These are phyloP conservation scores for Candida maesae DNA, from an alignment of 805 yeast genomes.

Conservation along the genomic window DNA sequence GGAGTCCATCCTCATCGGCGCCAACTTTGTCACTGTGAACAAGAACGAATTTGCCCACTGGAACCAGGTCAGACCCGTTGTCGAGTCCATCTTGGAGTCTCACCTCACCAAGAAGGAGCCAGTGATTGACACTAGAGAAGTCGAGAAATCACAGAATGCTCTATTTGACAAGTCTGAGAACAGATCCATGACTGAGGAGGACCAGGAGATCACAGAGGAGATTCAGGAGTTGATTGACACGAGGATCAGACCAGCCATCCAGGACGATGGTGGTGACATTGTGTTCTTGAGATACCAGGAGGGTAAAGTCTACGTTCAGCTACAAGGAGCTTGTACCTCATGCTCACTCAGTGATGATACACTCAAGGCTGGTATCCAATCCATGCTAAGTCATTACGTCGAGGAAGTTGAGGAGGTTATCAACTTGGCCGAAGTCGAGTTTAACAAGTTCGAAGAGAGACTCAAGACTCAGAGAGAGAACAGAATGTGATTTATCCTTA, in stretches of 20 bases:
- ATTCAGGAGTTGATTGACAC: constrained; percentile 91
- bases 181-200: constrained; percentile 46
- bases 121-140: constrained; percentile 18
- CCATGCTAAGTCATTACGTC: constrained; percentile 95
- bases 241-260: constrained; percentile 94
- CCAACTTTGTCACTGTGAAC: constrained; percentile 68
- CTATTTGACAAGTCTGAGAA: constrained; percentile 2
- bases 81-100: constrained; percentile 44
- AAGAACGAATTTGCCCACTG: constrained; percentile 64
- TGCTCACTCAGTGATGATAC: constrained; percentile 92
- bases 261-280: constrained; percentile 98
- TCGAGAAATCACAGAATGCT: constrained; percentile 7
- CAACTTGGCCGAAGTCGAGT: constrained; percentile 28
- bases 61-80: constrained; percentile 67
- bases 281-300: constrained; percentile 81
- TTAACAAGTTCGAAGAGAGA: constrained; percentile 28
- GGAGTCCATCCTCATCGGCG: constrained; percentile 69
- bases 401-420: constrained; percentile 88
- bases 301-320: constrained; percentile 82
- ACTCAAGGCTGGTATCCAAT: constrained; percentile 89
- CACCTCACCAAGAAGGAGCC: constrained; percentile 31
- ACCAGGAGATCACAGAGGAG: constrained; percentile 78
- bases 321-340: constrained; percentile 94
- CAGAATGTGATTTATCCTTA: constrained; percentile 16
- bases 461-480: constrained; percentile 20